Evolutionary conservation across 306 rosid species (phyloP), one percentile per base, ranked within the genome.

Genomic region (Prunus padus): DNA sequence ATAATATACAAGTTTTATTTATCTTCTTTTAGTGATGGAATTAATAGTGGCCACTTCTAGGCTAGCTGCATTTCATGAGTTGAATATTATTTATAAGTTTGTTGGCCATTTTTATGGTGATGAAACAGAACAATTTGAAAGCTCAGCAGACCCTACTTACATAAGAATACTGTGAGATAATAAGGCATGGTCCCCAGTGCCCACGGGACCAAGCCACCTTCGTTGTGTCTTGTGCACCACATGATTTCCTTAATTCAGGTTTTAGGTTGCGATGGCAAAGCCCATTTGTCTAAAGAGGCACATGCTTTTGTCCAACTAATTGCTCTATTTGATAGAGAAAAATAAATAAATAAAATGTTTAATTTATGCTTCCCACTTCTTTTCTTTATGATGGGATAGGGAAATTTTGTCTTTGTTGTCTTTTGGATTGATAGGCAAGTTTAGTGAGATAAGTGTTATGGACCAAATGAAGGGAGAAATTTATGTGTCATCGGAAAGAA

Each of bases 151-250:
- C 75, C 52, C 65, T 51, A 51, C 59, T 18, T 50, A 30, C 62
- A 69, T 50, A 18, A n/a, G 75, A 52, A 71, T n/a, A 11, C 19
- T 51, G 74, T 70, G 74, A 70, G 49, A 69, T 69, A 9, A 69
- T 69, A 4, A 28, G 25, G 5, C 13, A 23, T 30, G 74, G 46
- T 30, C 62, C 74, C 64, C 2, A n/a, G 28, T 46, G 8, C 37
- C 62, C 5, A 51, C 47, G 49, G 49, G 63, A 50, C 75, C 75
- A 6, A 37, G 28, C 20, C 37, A 33, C 64, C 31, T 12, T n/a
- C 4, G 47, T 19, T 16, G 45, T 31, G 25, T 9, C 68, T 18
- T 33, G 67, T 15, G 22, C 22, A 22, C 65, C 76, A 72, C 76
- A 56, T 72, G 76, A 72, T 56, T 40, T 37, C 1, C 66, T 15